phyloP scores from a whole-genome alignment of 129 eudicot species.

The carrot (Daucus carota) region DH1_v3.0 NC_030382.2:43127001-43127500 shows the following conservation, averaged over 20 bases:
- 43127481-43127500: background rate
- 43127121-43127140: constrained; percentile 96
- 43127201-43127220: background rate
- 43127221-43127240: background rate
- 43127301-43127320: background rate
- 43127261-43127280: background rate
- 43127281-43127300: background rate
- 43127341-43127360: background rate
- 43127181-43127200: constrained; percentile 22
- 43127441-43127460: background rate
- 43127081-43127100: constrained; percentile 78
- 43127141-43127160: constrained; percentile 75
- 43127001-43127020: background rate
- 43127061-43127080: constrained; percentile 90
- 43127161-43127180: constrained; percentile 64
- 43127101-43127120: constrained; percentile 85
- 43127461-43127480: background rate
- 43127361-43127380: background rate
- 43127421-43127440: background rate
- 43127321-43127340: background rate
- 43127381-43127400: background rate
- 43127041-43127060: constrained; percentile 90
- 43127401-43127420: background rate
- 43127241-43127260: background rate
- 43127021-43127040: background rate